phyloP scores from a whole-genome alignment of 1,284 basidiomycete genomes.

The Taiwanofungus camphoratus region DNA sequence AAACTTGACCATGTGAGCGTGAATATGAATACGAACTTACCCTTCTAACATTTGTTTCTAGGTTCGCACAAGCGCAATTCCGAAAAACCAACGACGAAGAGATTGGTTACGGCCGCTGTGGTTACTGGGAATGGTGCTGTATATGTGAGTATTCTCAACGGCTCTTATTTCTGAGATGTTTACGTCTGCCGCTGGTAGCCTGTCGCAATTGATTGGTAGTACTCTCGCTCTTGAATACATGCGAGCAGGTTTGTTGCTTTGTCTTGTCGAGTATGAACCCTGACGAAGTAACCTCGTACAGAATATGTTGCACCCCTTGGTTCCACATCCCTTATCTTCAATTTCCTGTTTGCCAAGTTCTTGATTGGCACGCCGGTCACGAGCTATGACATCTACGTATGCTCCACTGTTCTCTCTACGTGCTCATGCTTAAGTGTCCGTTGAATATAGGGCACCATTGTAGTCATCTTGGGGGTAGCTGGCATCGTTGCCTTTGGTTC shows the following conservation, averaged over 20 bases:
- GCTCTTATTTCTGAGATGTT: neutral
- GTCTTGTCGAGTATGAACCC: neutral
- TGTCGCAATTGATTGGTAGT: conserved; percentile 82
- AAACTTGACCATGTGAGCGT: conserved; percentile 76
- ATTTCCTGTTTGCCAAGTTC: conserved; percentile 82
- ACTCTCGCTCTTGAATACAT: conserved; percentile 84
- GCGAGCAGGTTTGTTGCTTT: conserved; percentile 58
- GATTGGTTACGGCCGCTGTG: conserved; percentile 79
- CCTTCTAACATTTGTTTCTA: conserved; percentile 28
- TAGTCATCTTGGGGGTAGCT: conserved; percentile 78
- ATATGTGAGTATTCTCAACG: conserved; percentile 48
- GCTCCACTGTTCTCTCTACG: conserved; percentile 17
- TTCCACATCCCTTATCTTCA: conserved; percentile 82
- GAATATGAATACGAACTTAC: neutral
- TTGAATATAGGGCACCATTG: conserved; percentile 62
- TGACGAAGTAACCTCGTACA: conserved; percentile 22
- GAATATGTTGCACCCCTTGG: conserved; percentile 85
- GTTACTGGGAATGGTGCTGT: conserved; percentile 78
- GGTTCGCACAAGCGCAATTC: conserved; percentile 67
- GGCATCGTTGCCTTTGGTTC: conserved; percentile 84
- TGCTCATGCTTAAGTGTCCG: neutral
- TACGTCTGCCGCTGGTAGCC: conserved; percentile 32
- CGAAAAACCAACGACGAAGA: conserved; percentile 58
- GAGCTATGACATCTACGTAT: conserved; percentile 71
- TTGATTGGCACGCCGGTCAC: conserved; percentile 81